Base-by-base conservation (phyloP, 768 basidiomycete species). In the Leucocoprinus birnbaumii region DNA sequence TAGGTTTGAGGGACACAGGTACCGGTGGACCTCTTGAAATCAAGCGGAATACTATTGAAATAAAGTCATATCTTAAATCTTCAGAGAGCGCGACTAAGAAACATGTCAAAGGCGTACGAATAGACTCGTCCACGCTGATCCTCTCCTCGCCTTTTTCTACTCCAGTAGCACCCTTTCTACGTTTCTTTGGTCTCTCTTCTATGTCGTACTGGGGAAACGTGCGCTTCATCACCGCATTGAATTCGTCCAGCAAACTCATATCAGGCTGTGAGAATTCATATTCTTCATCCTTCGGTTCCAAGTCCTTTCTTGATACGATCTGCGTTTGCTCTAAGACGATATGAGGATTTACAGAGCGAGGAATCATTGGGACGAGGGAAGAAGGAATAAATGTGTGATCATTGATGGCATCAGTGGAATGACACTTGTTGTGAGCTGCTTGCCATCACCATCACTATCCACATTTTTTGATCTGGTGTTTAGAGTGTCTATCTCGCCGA, bases 261-360 rank as follows among this genome's bases (percentile, higher is more conserved):
- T n/a, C 44, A 46, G 26, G 56, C 40, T n/a, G 64, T 3, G 13
- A 13, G 38, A 40, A 52, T 18, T 49, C 51, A 14, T 19, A 50
- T 0, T 58, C 59, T 4, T 52, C 58, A 10, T 60, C 48, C 40
- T 62, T 54, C 24, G 14, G 43, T 40, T 58, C 66, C 1, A 71
- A 52, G 14, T 71, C 63, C 44, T 66, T 61, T 9, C 81, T 74
- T 38, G 79, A 73, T 0, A 73, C 70, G 5, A 41, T 46, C 41
- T 72, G 60, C 6, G 68, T 62, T 1, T 65, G 58, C 16, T 70
- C 70, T 35, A 65, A 63, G 14, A 74, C 58, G 34, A 68, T 63
- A 68, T 80, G 77, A 11, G 80, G 80, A 64, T 82, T 82, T 34
- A 67, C 63, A 60, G 75, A 80, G 59, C 71, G 77, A 47, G 71